phyloP scores from a whole-genome alignment of 1,284 basidiomycete species.

The Veloboletus limbatus region DNA sequence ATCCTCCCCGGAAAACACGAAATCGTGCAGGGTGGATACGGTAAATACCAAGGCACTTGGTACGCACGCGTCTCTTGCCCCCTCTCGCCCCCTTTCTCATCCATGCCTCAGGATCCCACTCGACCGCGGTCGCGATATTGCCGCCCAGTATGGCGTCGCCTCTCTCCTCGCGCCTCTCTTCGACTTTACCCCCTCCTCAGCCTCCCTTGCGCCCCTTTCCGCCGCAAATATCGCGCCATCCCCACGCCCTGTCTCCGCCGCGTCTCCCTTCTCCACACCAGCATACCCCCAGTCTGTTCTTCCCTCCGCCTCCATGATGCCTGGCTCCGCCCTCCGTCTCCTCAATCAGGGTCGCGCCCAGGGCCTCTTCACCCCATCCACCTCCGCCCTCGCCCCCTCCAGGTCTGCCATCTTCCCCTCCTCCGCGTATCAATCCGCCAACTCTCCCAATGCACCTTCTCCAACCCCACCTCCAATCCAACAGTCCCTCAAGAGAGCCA shows the following conservation, averaged over 20 bases:
- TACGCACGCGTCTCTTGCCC: constrained; percentile 38
- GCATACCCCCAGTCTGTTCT: constrained; percentile 55
- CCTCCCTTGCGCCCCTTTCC: constrained; percentile 59
- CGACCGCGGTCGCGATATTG: constrained; percentile 85
- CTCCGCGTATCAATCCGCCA: constrained; percentile 39
- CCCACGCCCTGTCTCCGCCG: constrained; percentile 51
- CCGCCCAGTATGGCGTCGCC: constrained; percentile 86
- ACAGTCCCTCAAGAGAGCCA: constrained; percentile 44
- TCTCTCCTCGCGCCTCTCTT: constrained; percentile 85
- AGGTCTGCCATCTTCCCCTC: constrained; percentile 37
- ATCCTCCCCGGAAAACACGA: constrained; percentile 95
- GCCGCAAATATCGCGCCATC: constrained; percentile 47
- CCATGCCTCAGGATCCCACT: constrained; percentile 77
- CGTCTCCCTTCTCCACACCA: constrained; percentile 46
- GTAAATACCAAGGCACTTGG: constrained; percentile 99
- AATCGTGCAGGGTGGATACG: constrained; percentile 99
- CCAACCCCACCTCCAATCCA: constrained; percentile 55
- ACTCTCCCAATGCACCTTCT: constrained; percentile 46
- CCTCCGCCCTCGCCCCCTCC: constrained; percentile 46
- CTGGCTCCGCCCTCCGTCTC: constrained; percentile 73
- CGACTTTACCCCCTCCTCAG: constrained; percentile 83
- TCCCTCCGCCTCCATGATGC: constrained; percentile 75
- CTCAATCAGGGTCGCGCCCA: constrained; percentile 82
- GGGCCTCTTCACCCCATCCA: constrained; percentile 80
- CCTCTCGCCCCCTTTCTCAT: constrained; percentile 13